Evolutionary conservation across 805 yeast genomes (phyloP), one percentile per base, ranked within the genome.

Genomic region (Lachancea cidri): DNA sequence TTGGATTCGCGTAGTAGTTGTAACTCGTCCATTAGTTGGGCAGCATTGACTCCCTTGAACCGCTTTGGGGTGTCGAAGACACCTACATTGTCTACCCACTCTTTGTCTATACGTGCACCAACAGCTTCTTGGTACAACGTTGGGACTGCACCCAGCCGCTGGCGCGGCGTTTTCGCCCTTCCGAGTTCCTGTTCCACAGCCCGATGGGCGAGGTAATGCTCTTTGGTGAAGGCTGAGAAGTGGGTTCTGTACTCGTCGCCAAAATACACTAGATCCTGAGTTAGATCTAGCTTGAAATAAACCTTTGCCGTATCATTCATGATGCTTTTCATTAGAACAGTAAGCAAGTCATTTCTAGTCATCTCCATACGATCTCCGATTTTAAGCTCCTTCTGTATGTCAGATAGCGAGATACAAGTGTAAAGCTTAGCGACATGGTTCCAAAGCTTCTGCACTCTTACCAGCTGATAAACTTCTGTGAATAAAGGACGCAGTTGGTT

Each of bases 261-360:
- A 35, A 59, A 58, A 39, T 46, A 52, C 1, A 60, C 52, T 17
- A 57, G 36, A 36, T 57, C 63, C 13, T 38, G 39, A 3, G 50
- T 53, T 4, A 60, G 47, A 41, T 60, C 63, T 9, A 60, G 50
- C 38, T 57, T 58, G 46, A 54, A 60, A 41, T 44, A 58, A 4
- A 52, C 48, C 5, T 41, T 43, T 2, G 62, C 55, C n/a, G 51
- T 47, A 33, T 49, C 50, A 33, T 54, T 52, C 49, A 55, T 47
- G 19, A 56, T 48, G 9, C 61, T 57, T 20, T 42, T 46, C 62
- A 60, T 60, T 27, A 60, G 38, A 1, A 58, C 42, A 5, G 56
- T 55, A 16, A 60, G 43, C 14, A 60, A 17, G 8, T 56, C 52
- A 25, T 58, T 57, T 32, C 60, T 47, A 2, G 55, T 43, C 20